Conservation (phyloP, 768 basidiomycete species). For the Naganishia onofrii region DNA sequence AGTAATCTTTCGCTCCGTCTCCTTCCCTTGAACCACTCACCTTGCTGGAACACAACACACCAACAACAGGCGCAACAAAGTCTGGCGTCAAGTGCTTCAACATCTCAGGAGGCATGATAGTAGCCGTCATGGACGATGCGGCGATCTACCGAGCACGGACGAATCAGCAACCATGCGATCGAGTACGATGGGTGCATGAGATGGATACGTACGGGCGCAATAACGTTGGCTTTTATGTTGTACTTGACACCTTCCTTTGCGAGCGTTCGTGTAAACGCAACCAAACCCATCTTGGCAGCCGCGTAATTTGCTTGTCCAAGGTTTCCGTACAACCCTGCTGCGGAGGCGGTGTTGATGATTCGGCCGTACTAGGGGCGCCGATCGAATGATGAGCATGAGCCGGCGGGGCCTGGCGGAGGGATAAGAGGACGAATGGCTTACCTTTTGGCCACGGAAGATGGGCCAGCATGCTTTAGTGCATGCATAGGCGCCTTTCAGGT, state of each 20-base stretch:
- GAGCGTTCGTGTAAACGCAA: constrained; percentile 87
- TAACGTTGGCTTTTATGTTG: constrained; percentile 76
- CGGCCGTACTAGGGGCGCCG: constrained; percentile 95
- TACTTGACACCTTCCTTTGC: constrained; percentile 90
- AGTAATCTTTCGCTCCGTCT: too few relatives aligned
- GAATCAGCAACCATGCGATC: neutral
- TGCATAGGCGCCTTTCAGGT: constrained; percentile 87
- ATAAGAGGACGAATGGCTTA: too few relatives aligned
- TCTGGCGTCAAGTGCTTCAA: constrained; percentile 86
- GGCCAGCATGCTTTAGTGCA: constrained; percentile 97
- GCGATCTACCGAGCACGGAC: constrained; percentile 62
- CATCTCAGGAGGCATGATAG: constrained; percentile 90
- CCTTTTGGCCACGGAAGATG: constrained; percentile 64
- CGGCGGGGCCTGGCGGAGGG: too few relatives aligned
- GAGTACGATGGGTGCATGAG: neutral
- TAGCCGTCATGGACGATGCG: constrained; percentile 95
- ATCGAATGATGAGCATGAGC: too few relatives aligned
- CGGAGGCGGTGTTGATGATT: constrained; percentile 89
- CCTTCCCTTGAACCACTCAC: too few relatives aligned
- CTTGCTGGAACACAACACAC: constrained; percentile 78
- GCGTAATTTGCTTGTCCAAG: constrained; percentile 98
- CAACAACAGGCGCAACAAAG: constrained; percentile 88
- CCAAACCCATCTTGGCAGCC: constrained; percentile 93
- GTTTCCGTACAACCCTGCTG: constrained; percentile 92
- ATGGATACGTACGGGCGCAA: constrained; percentile 71